Evolutionary conservation across 176 grass and related monocot species (phyloP), one percentile per base, ranked within the genome.

Genomic region (Avena insularis): DNA sequence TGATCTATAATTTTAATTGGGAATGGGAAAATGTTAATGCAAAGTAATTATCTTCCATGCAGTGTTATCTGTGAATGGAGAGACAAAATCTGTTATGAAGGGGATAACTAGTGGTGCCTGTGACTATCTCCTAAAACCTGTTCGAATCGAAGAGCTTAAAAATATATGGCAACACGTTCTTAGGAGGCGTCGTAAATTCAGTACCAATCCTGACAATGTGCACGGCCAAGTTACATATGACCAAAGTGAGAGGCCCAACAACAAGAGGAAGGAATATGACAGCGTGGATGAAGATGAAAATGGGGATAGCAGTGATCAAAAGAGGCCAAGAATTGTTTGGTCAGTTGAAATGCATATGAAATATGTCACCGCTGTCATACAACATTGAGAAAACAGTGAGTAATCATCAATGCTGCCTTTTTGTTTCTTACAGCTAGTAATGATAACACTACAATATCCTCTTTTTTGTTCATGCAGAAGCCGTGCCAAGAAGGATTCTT

Each of bases 291-390:
- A 97, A 64, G 85, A 95, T 38, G 93, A 93, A 59, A 81, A 86
- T 7, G 93, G 90, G 48, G 89, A 97, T 29, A 80, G 82, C 70
- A 84, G 91, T 71, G 76, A 36, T 14, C 88, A 88, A 73, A 98
- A 98, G 83, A 98, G 95, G 40, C 87, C 91, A 58, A 89, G 95
- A 82, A 88, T 95, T 35, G 91, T 98, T 87, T 98, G 95, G 95
- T 93, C 95, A 21, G 84, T 91, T 66, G 93, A 95, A 16, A 83
- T 95, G 64, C 96, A 98, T 84, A 65, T 88, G 20, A 95, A 98
- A 80, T 98, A 95, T 84, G 96, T 98, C 0, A 84, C 90, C 71
- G 93, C 96, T 77, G 93, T 95, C 83, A 93, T 92, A 46, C 91
- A 98, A 33, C 82, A 93, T 69, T 93, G 96, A 88, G 93, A 95